Evolutionary conservation across 2,329 filamentous ascomycete species (phyloP), one percentile per base, ranked within the genome.

Genomic region (Kalaharituber pfeilii): DNA sequence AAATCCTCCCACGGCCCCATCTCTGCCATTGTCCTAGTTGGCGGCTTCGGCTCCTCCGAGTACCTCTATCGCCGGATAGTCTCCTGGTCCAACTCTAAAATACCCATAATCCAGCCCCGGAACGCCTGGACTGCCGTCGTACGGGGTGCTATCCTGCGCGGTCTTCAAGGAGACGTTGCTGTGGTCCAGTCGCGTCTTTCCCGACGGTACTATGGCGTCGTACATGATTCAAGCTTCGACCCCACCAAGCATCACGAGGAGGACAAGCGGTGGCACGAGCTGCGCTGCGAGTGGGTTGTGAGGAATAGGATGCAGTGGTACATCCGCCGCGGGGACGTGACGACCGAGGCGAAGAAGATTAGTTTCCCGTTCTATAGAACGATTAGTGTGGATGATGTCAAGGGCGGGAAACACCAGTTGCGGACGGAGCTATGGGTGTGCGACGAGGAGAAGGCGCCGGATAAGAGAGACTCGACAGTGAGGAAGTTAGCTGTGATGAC

Each of bases 1-100:
- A 61, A 61, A 39, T 53, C 61, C 1, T 56, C 60, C 15, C 51
- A 60, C 33, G 53, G 55, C 1, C 53, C 60, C 42, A 56, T 62
- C 2, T 68, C 69, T 36, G 71, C 70, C 13, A 68, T 75, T 3
- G 65, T 75, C 3, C 66, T 75, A 4, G 72, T 75, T 11, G 73
- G 72, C 18, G 73, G 73, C 1, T 75, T 75, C 53, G 71, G 73
- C 2, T 67, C 70, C 39, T 73, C 69, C 18, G 66, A 65, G 22
- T 73, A 74, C 59, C 65, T 75, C 18, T 70, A 69, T 59, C 65
- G 69, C 53, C 65, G 69, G 5, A 45, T 56, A 33, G 5, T 28
- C n/a, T 50, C 56, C 27, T 60, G 57, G 57, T 56, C 54, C n/a
- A 50, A 50, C 2, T 53, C 53, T 22, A 60, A 59, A 39, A 60